Conservation (phyloP, 2,329 filamentous ascomycete species). For the Botryotinia globosa region DNA sequence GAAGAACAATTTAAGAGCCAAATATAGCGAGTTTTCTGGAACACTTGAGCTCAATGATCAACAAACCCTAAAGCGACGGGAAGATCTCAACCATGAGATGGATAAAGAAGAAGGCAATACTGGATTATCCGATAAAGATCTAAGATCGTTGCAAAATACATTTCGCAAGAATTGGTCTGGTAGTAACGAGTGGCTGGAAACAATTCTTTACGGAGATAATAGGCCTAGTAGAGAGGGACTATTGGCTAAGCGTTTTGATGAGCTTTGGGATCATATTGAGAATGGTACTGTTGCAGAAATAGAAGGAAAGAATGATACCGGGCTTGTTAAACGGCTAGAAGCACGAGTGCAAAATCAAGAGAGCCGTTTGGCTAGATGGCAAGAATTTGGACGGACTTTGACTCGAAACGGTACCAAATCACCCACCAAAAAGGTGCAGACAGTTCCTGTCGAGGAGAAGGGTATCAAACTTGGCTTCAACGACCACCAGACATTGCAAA, state of each 20-base stretch:
- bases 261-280: conserved; percentile 68
- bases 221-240: conserved; percentile 57
- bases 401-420: conserved; percentile 25
- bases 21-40: conserved; percentile 62
- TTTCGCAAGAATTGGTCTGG: conserved; percentile 77
- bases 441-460: conserved; percentile 8
- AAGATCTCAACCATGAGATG: conserved; percentile 42
- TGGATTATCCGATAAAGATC: conserved; percentile 31
- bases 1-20: conserved; percentile 57
- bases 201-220: conserved; percentile 65
- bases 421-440: conserved; percentile 31
- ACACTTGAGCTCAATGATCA: conserved; percentile 62
- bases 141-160: conserved; percentile 53
- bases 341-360: conserved; percentile 63
- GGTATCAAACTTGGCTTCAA: conserved; percentile 54
- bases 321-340: conserved; percentile 70
- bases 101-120: conserved; percentile 34
- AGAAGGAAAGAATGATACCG: conserved; percentile 46
- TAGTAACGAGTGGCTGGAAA: conserved; percentile 69
- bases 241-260: conserved; percentile 64
- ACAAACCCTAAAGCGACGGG: conserved; percentile 53
- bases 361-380: conserved; percentile 69
- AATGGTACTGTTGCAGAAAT: conserved; percentile 56
- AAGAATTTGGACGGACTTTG: conserved; percentile 54
- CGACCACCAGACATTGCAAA: conserved; percentile 49